A percentile compares a stretch with the other conserved stretches of the same genome.
Conservation (phyloP, 768 basidiomycete species). For the Thelephora aurantiotincta region DNA sequence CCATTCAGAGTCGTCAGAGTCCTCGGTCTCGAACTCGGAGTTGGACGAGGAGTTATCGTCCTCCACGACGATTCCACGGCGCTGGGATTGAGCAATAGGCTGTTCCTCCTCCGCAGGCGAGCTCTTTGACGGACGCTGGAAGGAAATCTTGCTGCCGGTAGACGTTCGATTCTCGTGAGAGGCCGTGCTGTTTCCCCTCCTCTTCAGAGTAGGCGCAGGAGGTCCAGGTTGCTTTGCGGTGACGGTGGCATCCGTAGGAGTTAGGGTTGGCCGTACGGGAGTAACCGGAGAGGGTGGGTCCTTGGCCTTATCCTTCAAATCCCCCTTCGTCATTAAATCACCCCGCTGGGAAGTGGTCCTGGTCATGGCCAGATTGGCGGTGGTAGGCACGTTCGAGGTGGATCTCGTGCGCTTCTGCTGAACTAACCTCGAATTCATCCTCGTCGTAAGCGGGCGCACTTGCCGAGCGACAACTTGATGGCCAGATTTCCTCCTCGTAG, state of each 20-base stretch:
- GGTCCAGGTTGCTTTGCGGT: not conserved
- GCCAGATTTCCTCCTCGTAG: not conserved
- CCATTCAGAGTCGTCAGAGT: constrained; percentile 39
- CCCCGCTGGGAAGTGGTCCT: not conserved
- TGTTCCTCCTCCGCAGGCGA: not conserved
- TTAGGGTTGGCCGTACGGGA: not conserved
- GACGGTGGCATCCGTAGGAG: not conserved
- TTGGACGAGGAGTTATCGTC: constrained; percentile 20
- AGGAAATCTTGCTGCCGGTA: not conserved
- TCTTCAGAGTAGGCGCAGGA: not conserved
- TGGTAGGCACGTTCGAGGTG: not conserved
- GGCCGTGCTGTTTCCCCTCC: not conserved
- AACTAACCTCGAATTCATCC: not conserved
- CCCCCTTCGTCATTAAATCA: not conserved
- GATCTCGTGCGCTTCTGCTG: not conserved
- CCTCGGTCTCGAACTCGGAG: constrained; percentile 39
- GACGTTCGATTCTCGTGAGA: not conserved
- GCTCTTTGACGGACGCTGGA: not conserved
- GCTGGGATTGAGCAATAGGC: constrained; percentile 5
- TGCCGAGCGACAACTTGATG: not conserved
- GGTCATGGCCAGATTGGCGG: not conserved
- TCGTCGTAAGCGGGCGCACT: not conserved
- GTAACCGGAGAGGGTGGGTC: not conserved
- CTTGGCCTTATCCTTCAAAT: not conserved
- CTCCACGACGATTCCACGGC: constrained; percentile 27